phyloP scores from a whole-genome alignment of 2,329 filamentous ascomycete species.

The Pochonia chlamydosporia region DNA sequence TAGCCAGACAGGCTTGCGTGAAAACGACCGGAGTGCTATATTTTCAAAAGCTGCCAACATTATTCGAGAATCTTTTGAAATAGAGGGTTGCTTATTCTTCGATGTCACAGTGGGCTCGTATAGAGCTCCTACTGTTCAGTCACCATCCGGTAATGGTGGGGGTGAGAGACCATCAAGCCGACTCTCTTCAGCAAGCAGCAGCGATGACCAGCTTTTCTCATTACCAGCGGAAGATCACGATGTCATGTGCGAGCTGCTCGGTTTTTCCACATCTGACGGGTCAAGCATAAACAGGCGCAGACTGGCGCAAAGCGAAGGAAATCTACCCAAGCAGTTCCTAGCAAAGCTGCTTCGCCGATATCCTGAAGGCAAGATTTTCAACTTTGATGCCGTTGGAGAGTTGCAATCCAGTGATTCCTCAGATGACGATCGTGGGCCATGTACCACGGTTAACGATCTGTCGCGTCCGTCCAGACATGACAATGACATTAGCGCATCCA shows the following conservation, averaged over 20 bases:
- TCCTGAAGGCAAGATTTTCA: slow-evolving; percentile 40
- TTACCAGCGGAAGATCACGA: too few relatives aligned
- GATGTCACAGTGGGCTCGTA: slow-evolving; percentile 25
- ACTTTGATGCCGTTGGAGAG: slow-evolving; percentile 32
- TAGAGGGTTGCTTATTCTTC: slow-evolving; percentile 30
- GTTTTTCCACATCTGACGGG: slow-evolving; percentile 29
- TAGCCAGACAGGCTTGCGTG: background rate
- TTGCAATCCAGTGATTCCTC: slow-evolving; percentile 25
- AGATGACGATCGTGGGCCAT: slow-evolving; percentile 17
- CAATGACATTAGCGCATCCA: background rate
- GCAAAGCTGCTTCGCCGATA: slow-evolving; percentile 35
- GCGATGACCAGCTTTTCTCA: slow-evolving; percentile 14
- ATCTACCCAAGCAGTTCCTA: slow-evolving; percentile 34
- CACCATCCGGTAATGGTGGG: too few relatives aligned
- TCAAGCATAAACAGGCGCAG: too few relatives aligned
- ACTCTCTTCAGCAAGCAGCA: too few relatives aligned
- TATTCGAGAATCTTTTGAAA: slow-evolving; percentile 33
- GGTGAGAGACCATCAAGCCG: too few relatives aligned
- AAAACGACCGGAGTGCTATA: slow-evolving; percentile 11
- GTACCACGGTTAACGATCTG: too few relatives aligned
- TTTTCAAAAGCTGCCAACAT: slow-evolving; percentile 39
- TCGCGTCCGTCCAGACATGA: too few relatives aligned
- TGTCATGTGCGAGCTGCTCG: slow-evolving; percentile 30
- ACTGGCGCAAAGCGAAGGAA: too few relatives aligned
- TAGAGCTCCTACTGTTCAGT: background rate